phyloP scores from a whole-genome alignment of 257 asterid genomes.

The Nicotiana obtusifolia region DNA sequence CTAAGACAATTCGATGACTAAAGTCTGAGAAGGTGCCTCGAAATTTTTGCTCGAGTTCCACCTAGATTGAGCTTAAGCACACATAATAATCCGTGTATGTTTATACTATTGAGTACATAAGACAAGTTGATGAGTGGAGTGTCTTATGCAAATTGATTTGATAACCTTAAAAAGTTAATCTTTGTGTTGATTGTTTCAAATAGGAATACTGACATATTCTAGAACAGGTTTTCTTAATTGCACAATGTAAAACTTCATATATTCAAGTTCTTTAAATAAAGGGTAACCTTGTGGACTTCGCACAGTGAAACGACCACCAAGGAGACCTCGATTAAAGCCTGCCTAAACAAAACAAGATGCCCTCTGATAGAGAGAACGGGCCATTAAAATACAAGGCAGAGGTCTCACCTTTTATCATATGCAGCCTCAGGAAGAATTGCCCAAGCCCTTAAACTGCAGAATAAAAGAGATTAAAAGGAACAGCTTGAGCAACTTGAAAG shows the following conservation, averaged over 20 bases:
- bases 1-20: not conserved
- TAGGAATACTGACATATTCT: not conserved
- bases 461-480: not conserved
- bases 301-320: not conserved
- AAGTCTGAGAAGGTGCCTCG: not conserved
- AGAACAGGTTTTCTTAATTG: not conserved
- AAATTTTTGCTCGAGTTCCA: not conserved
- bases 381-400: not conserved
- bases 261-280: not conserved
- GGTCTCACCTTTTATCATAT: constrained; percentile 65
- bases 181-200: not conserved
- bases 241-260: not conserved
- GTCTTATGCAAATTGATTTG: not conserved
- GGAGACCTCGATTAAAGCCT: not conserved
- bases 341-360: not conserved
- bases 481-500: not conserved
- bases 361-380: not conserved
- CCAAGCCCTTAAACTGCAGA: constrained; percentile 80
- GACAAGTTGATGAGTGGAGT: not conserved
- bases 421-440: constrained; percentile 74
- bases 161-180: not conserved
- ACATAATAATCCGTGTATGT: not conserved
- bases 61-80: not conserved
- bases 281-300: not conserved
- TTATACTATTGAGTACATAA: not conserved